phyloP scores from a whole-genome alignment of 2,329 filamentous ascomycete species.

The Rhexocercosporidium sp. region DNA sequence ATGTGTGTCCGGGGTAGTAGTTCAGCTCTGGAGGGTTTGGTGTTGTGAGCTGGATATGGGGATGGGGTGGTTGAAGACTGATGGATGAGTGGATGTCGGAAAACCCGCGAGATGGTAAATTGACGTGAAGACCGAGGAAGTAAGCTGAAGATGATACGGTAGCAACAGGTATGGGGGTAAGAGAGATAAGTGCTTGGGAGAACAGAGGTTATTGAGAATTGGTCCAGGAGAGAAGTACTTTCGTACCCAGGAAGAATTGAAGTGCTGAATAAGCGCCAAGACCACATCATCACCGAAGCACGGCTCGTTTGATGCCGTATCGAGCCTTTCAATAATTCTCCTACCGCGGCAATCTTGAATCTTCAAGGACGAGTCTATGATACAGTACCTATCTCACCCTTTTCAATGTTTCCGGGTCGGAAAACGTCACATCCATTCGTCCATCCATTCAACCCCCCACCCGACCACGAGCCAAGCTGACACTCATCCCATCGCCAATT shows the following conservation, averaged over 20 bases:
- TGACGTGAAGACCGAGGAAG: no score
- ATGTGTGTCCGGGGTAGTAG: background rate
- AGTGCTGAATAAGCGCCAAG: conserved; percentile 1
- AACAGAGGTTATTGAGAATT: no score
- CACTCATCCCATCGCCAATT: background rate
- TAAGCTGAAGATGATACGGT: no score
- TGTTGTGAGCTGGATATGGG: background rate
- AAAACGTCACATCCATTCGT: background rate
- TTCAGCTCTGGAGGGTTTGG: background rate
- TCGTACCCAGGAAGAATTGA: no score
- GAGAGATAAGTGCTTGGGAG: no score
- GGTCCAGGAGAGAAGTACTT: no score
- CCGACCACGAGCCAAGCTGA: background rate
- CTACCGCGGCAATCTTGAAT: background rate
- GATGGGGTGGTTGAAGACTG: no score
- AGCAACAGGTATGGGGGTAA: no score
- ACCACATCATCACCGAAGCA: background rate
- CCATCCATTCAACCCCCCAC: background rate
- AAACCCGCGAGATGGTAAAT: background rate
- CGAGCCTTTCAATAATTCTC: background rate
- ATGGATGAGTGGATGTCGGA: background rate
- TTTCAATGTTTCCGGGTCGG: background rate
- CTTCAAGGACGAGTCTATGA: no score
- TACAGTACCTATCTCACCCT: no score
- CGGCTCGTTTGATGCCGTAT: background rate